Evolutionary conservation across 2,329 filamentous ascomycete species (phyloP).

Genomic region (Ophiostoma perfectum): DNA sequence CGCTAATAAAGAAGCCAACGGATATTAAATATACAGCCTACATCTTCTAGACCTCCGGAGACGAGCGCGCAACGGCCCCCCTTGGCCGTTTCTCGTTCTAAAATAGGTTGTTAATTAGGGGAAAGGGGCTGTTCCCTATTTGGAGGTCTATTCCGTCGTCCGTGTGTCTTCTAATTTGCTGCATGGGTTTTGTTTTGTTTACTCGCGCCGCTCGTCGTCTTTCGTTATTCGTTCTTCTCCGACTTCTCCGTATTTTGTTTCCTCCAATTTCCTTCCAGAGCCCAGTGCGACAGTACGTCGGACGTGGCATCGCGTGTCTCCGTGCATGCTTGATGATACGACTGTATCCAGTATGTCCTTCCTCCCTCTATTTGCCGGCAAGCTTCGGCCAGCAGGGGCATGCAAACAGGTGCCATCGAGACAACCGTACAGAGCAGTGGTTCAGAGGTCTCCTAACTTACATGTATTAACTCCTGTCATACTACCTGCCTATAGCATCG

Average conservation of each 20-base stretch:
- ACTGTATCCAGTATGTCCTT: neutral
- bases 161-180: constrained; percentile 11
- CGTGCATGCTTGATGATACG: neutral
- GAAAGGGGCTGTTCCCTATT: constrained; percentile 6
- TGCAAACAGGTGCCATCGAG: too few species aligned
- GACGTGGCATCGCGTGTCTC: neutral
- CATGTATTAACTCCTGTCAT: neutral
- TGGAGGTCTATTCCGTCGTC: constrained; percentile 7
- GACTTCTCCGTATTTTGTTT: constrained; percentile 4
- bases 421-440: too few species aligned
- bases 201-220: neutral
- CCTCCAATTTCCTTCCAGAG: neutral
- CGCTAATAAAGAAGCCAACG: too few species aligned
- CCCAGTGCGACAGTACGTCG: neutral
- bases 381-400: neutral
- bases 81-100: neutral
- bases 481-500: constrained; percentile 4
- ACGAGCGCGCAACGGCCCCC: neutral
- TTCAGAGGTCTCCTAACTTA: neutral
- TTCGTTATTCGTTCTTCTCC: neutral
- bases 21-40: too few species aligned
- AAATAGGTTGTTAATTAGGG: neutral
- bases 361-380: neutral
- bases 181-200: neutral
- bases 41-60: too few species aligned